Percentiles rank a stretch among this genome's conserved stretches.
phyloP scores from a whole-genome alignment of 192 early-diverging fungal species.

The Podila verticillata region DNA sequence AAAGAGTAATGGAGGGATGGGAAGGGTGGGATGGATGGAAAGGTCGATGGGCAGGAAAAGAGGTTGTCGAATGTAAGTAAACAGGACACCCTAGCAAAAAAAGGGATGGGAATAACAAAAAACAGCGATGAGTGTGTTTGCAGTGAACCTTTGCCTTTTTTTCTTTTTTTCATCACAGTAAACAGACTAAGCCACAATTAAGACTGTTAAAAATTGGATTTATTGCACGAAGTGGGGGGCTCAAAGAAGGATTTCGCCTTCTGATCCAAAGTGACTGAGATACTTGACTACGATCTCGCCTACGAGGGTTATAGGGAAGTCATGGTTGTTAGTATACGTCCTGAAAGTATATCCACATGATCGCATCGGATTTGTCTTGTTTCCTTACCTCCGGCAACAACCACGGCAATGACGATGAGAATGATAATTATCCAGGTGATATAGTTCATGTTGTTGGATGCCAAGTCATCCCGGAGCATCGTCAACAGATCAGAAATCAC shows the following conservation, averaged over 20 bases:
- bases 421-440: slow-evolving; percentile 73
- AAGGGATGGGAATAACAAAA: neutral
- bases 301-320: neutral
- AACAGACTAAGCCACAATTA: neutral
- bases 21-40: neutral
- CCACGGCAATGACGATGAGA: slow-evolving; percentile 60
- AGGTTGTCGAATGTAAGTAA: neutral
- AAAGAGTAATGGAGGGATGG: neutral
- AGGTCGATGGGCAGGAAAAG: neutral
- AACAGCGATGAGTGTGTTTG: neutral
- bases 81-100: neutral
- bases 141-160: neutral
- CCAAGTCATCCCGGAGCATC: slow-evolving; percentile 71
- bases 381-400: slow-evolving; percentile 45
- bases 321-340: neutral
- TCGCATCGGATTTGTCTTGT: neutral
- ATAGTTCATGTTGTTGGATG: slow-evolving; percentile 63
- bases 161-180: neutral
- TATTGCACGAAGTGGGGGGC: neutral
- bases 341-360: neutral
- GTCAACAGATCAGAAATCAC: slow-evolving; percentile 69
- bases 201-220: neutral
- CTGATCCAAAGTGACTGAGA: slow-evolving; percentile 36
- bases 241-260: slow-evolving; percentile 8
- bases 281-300: slow-evolving; percentile 54